A percentile compares a stretch with the other conserved stretches of the same genome.
phyloP scores from a whole-genome alignment of 108 stramenopile genomes.

The Parietichytrium sp. region DNA sequence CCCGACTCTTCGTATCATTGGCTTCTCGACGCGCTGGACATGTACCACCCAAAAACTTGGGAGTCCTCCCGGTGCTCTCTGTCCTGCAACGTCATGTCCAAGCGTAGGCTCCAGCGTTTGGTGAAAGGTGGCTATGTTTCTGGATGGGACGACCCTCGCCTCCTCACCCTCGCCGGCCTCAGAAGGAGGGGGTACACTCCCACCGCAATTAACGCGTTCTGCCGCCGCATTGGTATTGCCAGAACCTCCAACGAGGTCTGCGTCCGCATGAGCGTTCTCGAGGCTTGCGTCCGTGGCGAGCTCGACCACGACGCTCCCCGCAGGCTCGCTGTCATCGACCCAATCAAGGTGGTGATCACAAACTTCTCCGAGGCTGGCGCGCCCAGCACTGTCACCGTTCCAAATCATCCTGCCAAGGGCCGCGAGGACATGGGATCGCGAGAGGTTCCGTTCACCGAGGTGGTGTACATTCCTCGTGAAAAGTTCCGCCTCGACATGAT shows the following conservation, averaged over 20 bases:
- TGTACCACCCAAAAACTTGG: constrained; percentile 83
- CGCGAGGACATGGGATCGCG: constrained; percentile 65
- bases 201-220: constrained; percentile 87
- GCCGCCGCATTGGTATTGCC: constrained; percentile 90
- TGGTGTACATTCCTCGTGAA: constrained; percentile 80
- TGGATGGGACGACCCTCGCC: constrained; percentile 98
- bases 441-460: constrained; percentile 64
- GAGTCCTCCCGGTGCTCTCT: constrained; percentile 76
- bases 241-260: constrained; percentile 74
- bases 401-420: constrained; percentile 77
- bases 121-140: constrained; percentile 62
- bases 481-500: constrained; percentile 82
- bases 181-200: constrained; percentile 91
- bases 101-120: constrained; percentile 89
- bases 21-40: constrained; percentile 89
- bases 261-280: constrained; percentile 80
- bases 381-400: constrained; percentile 76
- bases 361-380: constrained; percentile 69
- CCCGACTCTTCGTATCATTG: constrained; percentile 81
- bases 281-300: constrained; percentile 50
- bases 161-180: constrained; percentile 92
- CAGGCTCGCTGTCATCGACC: constrained; percentile 85
- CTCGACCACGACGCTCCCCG: constrained; percentile 66
- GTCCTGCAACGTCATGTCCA: constrained; percentile 88
- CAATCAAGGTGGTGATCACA: constrained; percentile 74